These are phyloP conservation scores for Xylaria castorea DNA, from an alignment of 495 filamentous ascomycete genomes.

Conservation along the genomic window DNA sequence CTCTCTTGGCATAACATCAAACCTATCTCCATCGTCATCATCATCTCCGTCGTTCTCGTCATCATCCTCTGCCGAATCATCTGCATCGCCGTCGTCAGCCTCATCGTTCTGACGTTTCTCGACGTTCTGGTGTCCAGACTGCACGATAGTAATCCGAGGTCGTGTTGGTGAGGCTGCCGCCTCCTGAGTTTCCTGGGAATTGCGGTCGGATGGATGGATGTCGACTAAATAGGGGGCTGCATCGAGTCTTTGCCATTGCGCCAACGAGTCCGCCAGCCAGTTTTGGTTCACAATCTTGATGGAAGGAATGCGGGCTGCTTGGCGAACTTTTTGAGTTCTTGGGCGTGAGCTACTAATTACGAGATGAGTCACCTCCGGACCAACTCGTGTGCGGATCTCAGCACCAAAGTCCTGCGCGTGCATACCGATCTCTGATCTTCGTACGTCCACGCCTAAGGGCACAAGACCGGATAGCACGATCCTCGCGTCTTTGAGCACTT, in stretches of 20 bases:
- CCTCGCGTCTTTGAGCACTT: slow-evolving; percentile 70
- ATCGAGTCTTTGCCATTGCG: slow-evolving; percentile 75
- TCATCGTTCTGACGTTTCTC: slow-evolving; percentile 36
- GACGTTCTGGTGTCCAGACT: slow-evolving; percentile 34
- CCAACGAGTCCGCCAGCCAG: slow-evolving; percentile 85
- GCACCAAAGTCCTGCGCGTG: slow-evolving; percentile 89
- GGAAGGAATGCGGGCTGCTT: slow-evolving; percentile 70
- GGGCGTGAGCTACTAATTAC: slow-evolving; percentile 64
- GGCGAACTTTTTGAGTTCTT: slow-evolving; percentile 86
- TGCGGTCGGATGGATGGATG: slow-evolving; percentile 67
- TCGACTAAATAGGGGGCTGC: slow-evolving; percentile 76
- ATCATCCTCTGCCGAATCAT: slow-evolving; percentile 35
- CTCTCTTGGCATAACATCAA: slow-evolving; percentile 52
- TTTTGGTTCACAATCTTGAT: slow-evolving; percentile 90
- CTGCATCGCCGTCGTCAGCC: slow-evolving; percentile 43
- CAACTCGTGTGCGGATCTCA: slow-evolving; percentile 63
- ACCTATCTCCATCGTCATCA: slow-evolving; percentile 43
- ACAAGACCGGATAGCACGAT: slow-evolving; percentile 91
- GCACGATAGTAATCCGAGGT: slow-evolving; percentile 52
- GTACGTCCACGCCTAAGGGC: slow-evolving; percentile 75
- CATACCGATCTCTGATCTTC: slow-evolving; percentile 77
- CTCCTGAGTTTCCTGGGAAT: slow-evolving; percentile 41
- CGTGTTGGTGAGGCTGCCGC: slow-evolving; percentile 42
- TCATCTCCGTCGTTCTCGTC: slow-evolving; percentile 41
- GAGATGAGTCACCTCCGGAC: slow-evolving; percentile 55